phyloP scores from a whole-genome alignment of 2,329 filamentous ascomycete genomes.

The Colletotrichum sp. region DNA sequence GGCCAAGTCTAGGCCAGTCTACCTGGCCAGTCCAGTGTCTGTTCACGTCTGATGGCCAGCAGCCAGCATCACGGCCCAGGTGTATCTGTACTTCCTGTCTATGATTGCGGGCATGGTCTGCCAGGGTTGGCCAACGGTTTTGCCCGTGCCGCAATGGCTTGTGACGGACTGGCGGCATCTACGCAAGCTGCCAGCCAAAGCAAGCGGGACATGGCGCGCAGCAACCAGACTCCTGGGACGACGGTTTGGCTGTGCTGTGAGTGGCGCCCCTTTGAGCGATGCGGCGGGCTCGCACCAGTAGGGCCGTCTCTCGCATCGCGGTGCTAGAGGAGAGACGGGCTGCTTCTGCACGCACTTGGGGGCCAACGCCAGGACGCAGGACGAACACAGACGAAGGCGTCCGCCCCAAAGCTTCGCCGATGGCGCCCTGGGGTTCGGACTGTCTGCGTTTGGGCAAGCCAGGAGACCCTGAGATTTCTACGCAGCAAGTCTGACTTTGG shows the following conservation, averaged over 20 bases:
- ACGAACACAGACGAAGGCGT: not conserved
- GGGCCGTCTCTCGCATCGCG: not conserved
- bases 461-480: not conserved
- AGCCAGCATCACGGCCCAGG: not conserved
- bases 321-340: not conserved
- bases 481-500: not conserved
- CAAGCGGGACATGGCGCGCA: constrained; percentile 2
- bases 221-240: constrained; percentile 15
- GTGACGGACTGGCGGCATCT: constrained; percentile 17
- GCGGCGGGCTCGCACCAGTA: not conserved
- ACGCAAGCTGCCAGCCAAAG: not conserved
- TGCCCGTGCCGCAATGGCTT: constrained; percentile 16
- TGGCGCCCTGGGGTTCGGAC: not conserved
- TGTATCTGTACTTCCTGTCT: not conserved
- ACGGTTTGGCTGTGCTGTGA: not conserved
- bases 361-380: not conserved
- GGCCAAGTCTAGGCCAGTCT: not conserved
- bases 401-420: constrained; percentile 14
- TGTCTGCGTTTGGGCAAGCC: not conserved
- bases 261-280: not conserved
- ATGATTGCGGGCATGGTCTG: not conserved
- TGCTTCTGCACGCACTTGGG: not conserved
- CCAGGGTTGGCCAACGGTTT: constrained; percentile 1
- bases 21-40: not conserved
- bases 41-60: not conserved